phyloP scores from a whole-genome alignment of 1,284 basidiomycete species.

The Naganishia albida region DNA sequence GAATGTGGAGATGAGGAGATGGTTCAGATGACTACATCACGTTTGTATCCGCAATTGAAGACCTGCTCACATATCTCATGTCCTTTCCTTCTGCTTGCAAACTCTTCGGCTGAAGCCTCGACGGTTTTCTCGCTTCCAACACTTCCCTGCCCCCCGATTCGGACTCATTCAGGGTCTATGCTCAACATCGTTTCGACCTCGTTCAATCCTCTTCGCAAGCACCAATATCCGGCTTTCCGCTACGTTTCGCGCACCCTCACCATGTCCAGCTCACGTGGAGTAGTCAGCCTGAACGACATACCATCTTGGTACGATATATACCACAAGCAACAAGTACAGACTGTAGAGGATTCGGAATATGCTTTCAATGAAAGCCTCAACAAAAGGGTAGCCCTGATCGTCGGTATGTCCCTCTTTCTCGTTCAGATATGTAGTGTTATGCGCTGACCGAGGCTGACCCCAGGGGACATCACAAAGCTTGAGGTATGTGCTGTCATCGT shows the following conservation, averaged over 20 bases:
- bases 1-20: not conserved
- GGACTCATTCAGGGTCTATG: not conserved
- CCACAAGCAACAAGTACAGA: not conserved
- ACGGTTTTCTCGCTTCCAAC: too few species aligned
- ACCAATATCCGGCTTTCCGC: not conserved
- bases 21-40: too few species aligned
- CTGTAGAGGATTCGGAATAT: slow-evolving; percentile 10
- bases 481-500: slow-evolving; percentile 36
- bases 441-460: not conserved
- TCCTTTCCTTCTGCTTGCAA: too few species aligned
- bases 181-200: too few species aligned
- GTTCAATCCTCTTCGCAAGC: not conserved
- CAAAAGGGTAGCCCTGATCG: slow-evolving; percentile 15
- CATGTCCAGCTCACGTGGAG: slow-evolving; percentile 10
- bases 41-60: too few species aligned
- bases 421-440: not conserved
- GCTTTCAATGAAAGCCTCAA: slow-evolving; percentile 17
- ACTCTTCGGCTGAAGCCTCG: too few species aligned
- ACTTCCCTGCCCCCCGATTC: too few species aligned
- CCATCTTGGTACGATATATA: slow-evolving; percentile 19
- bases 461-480: slow-evolving; percentile 50
- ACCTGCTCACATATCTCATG: too few species aligned
- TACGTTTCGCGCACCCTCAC: not conserved
- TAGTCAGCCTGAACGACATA: slow-evolving; percentile 4
- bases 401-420: slow-evolving; percentile 1